Evolutionary conservation across 2,329 filamentous ascomycete species (phyloP), one percentile per base, ranked within the genome.

Genomic region (Colletotrichum gloeosporioides): DNA sequence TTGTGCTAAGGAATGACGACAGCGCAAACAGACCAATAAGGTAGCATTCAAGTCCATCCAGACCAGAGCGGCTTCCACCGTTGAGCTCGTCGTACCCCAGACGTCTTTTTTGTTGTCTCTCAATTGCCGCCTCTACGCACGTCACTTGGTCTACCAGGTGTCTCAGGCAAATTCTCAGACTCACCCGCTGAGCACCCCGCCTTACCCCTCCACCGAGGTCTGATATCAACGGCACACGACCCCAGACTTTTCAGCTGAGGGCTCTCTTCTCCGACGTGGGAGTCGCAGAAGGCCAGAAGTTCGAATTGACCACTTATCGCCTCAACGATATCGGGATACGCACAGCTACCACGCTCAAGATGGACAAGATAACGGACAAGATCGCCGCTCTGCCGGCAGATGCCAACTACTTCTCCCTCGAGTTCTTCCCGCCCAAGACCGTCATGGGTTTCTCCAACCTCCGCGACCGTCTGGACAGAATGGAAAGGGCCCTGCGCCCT

Each of bases 341-440:
- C 32, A 44, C 22, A 44, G 27, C 57, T 57, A 27, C 32, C 31
- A 31, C 22, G 25, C 25, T 75, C 79, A 76, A 73, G 77, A 95
- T 95, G 93, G 94, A 96, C 88, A 97, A 95, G 87, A 96, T 98
- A 83, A 98, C 95, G 78, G 94, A 98, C 89, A 98, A 98, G 90
- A 96, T 99, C 83, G 95, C 95, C 86, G 95, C 95, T 77, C 88
- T 99, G 87, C 95, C 95, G 85, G 91, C 93, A 78, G 92, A 95
- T 85, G 91, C 92, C 79, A 93, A 91, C 84, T 99, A 97, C 89
- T 98, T 98, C 87, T 99, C 97, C 64, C 93, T 99, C 86, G 97
- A 99, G 88, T 99, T 99, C 92, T 99, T 99, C 88, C 97, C 97
- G 79, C 97, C 97, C 78, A 99, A 99, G 89, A 99, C 97, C 63